Evolutionary conservation across 345 rosid species (phyloP), one percentile per base, ranked within the genome.

Genomic region (Hibiscus mutabilis): DNA sequence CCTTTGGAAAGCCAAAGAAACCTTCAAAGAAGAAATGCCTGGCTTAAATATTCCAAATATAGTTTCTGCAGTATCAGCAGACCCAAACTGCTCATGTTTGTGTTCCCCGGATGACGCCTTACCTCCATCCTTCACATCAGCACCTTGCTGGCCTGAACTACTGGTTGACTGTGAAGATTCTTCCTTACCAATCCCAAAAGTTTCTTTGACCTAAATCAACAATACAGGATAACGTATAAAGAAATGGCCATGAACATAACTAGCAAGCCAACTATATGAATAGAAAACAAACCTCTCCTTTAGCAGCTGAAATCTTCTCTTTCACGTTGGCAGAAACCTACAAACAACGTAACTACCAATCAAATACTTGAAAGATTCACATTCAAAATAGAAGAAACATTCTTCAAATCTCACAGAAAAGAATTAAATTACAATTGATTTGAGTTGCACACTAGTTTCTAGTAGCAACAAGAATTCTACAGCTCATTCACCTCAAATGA

Each of bases 281-380:
- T 12, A 8, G 9, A 8, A 31, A 18, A 59, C 73, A 78, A 62
- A 92, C 97, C 97, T 95, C 99, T 76, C 90, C 97, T 71, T 86
- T 82, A 60, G 97, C 91, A 73, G 96, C 85, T 40, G 94, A 82
- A 46, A 95, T 70, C 82, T 80, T 90, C 78, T 92, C 99, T 77
- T 88, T 90, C 72, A 89, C 75, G 76, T 76, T 86, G 63, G 90
- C 77, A 65, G 98, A 95, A 76, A 87, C 97, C 99, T 95, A 80
- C 63, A 82, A 72, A 69, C 57, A n/a, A 69, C 21, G 58, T 29
- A 35, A 33, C 33, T 12, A 31, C 21, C 33, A 46, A 71, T 62
- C 1, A 49, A n/a, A 71, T 52, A 57, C 35, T 33, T 71, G 68
- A 58, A 40, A 59, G 25, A 10, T 67, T 49, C 15, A 67, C 3